Base-by-base conservation (phyloP, 2,329 filamentous ascomycete species). In the Sporothrix pseudoabietina region DNA sequence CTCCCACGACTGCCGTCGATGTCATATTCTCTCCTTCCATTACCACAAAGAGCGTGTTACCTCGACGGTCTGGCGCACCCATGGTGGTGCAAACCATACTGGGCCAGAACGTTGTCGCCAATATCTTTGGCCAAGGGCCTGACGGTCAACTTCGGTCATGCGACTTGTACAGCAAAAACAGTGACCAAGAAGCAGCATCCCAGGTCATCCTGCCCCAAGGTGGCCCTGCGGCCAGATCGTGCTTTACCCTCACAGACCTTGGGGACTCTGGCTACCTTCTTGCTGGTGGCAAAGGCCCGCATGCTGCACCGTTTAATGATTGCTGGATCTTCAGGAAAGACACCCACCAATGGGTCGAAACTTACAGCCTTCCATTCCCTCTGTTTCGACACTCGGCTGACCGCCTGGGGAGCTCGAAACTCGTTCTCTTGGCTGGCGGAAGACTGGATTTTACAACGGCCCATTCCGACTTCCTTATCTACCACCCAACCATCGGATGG, bases 211-310 rank as follows among this genome's bases (percentile, higher is more conserved):
- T 76, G 73, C 74, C 73, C 16, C 69, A 71, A 19, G 77, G 76
- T 4, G 82, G 82, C 0, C 87, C 86, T 30, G 76, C 81, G 4
- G 80, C 80, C 69, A 82, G 91, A 61, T 91, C 95, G 85, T 96
- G 93, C 77, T 93, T 96, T 80, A 91, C 92, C 0, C 84, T 94
- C 26, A 94, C 92, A 26, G 84, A 89, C 68, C 79, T 97, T 5
- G 86, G 85, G 1, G 82, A 84, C 47, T 81, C 82, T 30, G 87
- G 87, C 19, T 86, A 86, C 74, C 81, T 98, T 12, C 83, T 97
- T 65, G 86, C 88, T 41, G 94, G 95, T 32, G 95, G 95, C 5
- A 87, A 94, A 74, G 85, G 87, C n/a, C 95, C 93, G 8, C 94
- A 94, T 4, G 85, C 89, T 14, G 86, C 85, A 41, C 89, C 89